Percentiles rank a stretch among this genome's conserved stretches.
Conservation (phyloP, 495 filamentous ascomycete genomes). For the Bombardia bombarda region DNA sequence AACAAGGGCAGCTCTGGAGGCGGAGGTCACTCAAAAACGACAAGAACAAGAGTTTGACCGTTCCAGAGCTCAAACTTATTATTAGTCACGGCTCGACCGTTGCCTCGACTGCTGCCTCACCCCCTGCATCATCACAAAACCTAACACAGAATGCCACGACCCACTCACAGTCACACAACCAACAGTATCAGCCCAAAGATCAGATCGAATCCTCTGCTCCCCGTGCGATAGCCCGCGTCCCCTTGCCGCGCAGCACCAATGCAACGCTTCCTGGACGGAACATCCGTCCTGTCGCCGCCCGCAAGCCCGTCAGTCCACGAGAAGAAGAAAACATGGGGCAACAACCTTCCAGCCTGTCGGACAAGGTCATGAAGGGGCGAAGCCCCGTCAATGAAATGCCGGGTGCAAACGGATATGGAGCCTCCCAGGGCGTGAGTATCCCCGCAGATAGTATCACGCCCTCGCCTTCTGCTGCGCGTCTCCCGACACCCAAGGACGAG, state of each 20-base stretch:
- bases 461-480: slow-evolving; percentile 8
- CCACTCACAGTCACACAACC: slow-evolving; percentile 4
- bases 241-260: slow-evolving; percentile 10
- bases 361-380: background rate
- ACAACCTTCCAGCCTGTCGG: slow-evolving; percentile 8
- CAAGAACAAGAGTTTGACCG: slow-evolving; percentile 25
- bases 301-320: slow-evolving; percentile 10
- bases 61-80: slow-evolving; percentile 36
- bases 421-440: slow-evolving; percentile 3
- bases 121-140: background rate
- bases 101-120: slow-evolving; percentile 1
- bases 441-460: background rate
- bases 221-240: slow-evolving; percentile 7
- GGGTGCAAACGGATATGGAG: slow-evolving; percentile 9
- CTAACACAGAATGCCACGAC: slow-evolving; percentile 4
- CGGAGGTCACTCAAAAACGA: slow-evolving; percentile 37
- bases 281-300: slow-evolving; percentile 20
- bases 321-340: slow-evolving; percentile 20
- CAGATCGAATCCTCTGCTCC: slow-evolving; percentile 5
- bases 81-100: slow-evolving; percentile 38
- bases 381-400: slow-evolving; percentile 2
- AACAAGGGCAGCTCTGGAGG: slow-evolving; percentile 34
- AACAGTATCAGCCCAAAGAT: slow-evolving; percentile 5
- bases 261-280: slow-evolving; percentile 23
- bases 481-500: slow-evolving; percentile 20